These are phyloP conservation scores for Anisodus acutangulus DNA, from an alignment of 257 asterid genomes.

Conservation along the genomic window DNA sequence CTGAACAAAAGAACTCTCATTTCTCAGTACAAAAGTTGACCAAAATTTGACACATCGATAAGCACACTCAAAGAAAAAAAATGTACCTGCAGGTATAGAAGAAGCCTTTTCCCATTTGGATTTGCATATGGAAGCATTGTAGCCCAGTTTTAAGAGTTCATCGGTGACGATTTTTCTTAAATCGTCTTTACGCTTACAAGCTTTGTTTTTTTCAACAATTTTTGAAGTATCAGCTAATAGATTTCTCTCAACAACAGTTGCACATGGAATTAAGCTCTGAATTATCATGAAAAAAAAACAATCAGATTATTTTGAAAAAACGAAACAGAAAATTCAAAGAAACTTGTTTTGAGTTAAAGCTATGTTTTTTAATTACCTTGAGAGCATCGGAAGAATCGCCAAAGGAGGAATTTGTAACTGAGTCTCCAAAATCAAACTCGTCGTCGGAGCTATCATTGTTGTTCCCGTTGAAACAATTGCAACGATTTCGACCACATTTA, in stretches of 20 bases:
- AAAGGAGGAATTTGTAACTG: conserved; percentile 51
- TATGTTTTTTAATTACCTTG: conserved; percentile 51
- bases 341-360: not conserved
- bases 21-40: not conserved
- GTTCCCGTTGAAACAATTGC: conserved; percentile 90
- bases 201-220: conserved; percentile 75
- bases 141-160: conserved; percentile 61
- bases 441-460: conserved; percentile 89
- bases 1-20: conserved; percentile 35
- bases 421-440: conserved; percentile 75
- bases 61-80: too few species aligned
- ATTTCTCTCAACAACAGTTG: conserved; percentile 71
- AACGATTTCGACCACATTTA: conserved; percentile 73
- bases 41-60: not conserved
- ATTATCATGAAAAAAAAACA: conserved; percentile 19
- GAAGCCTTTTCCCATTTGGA: conserved; percentile 90
- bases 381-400: conserved; percentile 70
- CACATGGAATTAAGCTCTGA: conserved; percentile 79
- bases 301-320: conserved; percentile 11
- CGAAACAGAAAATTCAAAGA: too few species aligned
- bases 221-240: conserved; percentile 77
- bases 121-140: conserved; percentile 75
- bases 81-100: conserved; percentile 80
- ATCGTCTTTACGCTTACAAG: conserved; percentile 64
- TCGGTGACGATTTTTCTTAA: conserved; percentile 69